These are phyloP conservation scores for Fomitopsis palustris DNA, from an alignment of 1,284 basidiomycete genomes.

Conservation along the genomic window DNA sequence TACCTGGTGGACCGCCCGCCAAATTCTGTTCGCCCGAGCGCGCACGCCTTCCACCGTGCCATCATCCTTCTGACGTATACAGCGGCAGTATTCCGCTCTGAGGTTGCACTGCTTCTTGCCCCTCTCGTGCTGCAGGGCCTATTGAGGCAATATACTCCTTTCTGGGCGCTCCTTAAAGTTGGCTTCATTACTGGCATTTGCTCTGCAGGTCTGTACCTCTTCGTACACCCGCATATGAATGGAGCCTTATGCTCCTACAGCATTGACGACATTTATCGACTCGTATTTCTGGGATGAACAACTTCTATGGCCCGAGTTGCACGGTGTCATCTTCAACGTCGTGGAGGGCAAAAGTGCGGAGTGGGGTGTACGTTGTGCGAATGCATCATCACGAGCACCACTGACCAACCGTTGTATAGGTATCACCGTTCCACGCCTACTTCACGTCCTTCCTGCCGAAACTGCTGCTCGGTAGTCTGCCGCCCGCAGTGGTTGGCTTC, in stretches of 20 bases:
- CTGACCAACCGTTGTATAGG: slow-evolving; percentile 36
- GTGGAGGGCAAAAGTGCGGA: slow-evolving; percentile 82
- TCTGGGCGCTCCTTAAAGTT: slow-evolving; percentile 45
- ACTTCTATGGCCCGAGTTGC: slow-evolving; percentile 86
- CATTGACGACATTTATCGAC: slow-evolving; percentile 66
- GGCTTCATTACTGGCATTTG: slow-evolving; percentile 52
- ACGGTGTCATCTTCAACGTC: slow-evolving; percentile 84
- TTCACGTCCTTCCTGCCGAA: slow-evolving; percentile 73
- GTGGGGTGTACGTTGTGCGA: slow-evolving; percentile 79
- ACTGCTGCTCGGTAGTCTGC: slow-evolving; percentile 65
- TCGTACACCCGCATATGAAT: not conserved
- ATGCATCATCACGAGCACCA: not conserved
- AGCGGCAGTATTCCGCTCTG: slow-evolving; percentile 77
- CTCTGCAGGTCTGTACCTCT: slow-evolving; percentile 52
- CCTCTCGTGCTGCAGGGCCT: slow-evolving; percentile 63
- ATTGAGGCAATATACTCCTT: slow-evolving; percentile 37
- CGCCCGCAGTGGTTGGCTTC: slow-evolving; percentile 57
- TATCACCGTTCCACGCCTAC: slow-evolving; percentile 74
- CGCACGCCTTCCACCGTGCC: slow-evolving; percentile 32
- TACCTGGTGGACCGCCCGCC: slow-evolving; percentile 48
- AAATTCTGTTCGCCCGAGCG: slow-evolving; percentile 37
- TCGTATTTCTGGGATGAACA: slow-evolving; percentile 81
- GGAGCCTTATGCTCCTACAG: slow-evolving; percentile 34
- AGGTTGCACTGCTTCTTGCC: slow-evolving; percentile 68
- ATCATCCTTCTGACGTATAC: slow-evolving; percentile 61